A percentile compares a stretch with the other conserved stretches of the same genome.
Conservation (phyloP, 2,329 filamentous ascomycete genomes). For the Pestalotiopsis sp. region DNA sequence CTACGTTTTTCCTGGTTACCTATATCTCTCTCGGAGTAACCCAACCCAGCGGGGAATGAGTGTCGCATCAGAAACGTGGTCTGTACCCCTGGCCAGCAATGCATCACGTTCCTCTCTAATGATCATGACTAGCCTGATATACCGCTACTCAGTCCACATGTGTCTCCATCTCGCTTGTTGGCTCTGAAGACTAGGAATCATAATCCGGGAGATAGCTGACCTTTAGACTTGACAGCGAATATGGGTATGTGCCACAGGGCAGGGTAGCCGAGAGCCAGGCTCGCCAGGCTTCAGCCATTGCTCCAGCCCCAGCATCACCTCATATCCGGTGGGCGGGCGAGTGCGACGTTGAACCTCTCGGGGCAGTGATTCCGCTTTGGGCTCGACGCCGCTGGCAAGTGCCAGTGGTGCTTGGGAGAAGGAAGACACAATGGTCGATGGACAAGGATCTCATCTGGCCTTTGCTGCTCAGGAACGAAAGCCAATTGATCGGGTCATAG, state of each 20-base stretch:
- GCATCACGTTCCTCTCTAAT: too few species aligned
- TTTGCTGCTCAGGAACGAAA: background rate
- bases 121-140: too few species aligned
- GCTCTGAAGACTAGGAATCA: too few species aligned
- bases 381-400: background rate
- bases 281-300: background rate
- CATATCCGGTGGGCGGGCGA: slow-evolving; percentile 12
- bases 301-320: background rate
- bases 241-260: background rate
- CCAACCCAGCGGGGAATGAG: background rate
- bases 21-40: background rate
- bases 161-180: too few species aligned
- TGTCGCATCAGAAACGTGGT: background rate
- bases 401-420: background rate
- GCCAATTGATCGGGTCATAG: slow-evolving; percentile 7
- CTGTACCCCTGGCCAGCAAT: background rate
- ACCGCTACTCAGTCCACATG: too few species aligned
- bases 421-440: background rate
- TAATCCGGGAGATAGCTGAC: too few species aligned
- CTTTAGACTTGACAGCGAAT: too few species aligned
- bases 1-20: too few species aligned
- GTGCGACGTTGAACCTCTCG: slow-evolving; percentile 8
- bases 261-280: background rate
- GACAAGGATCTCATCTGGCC: background rate
- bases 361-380: background rate